Conservation (phyloP, 140 eudicot species). For the Flaveria floridana region DNA sequence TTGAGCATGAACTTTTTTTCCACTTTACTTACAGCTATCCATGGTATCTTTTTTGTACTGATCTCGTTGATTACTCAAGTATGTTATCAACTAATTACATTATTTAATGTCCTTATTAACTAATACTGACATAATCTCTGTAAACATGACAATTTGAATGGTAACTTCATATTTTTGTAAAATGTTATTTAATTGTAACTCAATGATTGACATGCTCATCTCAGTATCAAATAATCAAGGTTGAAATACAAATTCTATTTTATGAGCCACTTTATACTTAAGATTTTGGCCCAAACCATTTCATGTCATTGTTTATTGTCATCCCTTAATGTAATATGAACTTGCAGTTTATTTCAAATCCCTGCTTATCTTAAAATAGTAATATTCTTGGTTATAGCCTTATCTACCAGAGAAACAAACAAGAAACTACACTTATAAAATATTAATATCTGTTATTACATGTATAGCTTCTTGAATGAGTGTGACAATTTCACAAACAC, state of each 20-base stretch:
- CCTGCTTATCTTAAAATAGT: not conserved
- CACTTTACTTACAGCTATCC: not conserved
- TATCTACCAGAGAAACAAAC: not conserved
- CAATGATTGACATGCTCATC: not conserved
- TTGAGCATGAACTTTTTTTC: not conserved
- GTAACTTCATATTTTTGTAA: not conserved
- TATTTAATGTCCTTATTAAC: not conserved
- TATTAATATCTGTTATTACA: not conserved
- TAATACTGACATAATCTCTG: not conserved
- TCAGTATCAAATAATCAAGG: not conserved
- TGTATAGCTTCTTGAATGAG: not conserved
- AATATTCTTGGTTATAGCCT: not conserved
- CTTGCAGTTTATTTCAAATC: not conserved
- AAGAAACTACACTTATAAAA: not conserved
- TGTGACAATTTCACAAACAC: conserved; percentile 37
- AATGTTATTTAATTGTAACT: not conserved
- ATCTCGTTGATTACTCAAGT: not conserved
- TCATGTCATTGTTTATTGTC: not conserved
- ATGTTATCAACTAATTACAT: not conserved
- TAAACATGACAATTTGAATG: not conserved
- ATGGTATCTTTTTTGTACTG: not conserved
- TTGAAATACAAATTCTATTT: not conserved
- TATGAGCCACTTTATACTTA: not conserved
- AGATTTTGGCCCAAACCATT: not conserved
- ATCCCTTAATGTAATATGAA: not conserved